Evolutionary conservation across 2,329 filamentous ascomycete genomes (phyloP).

Genomic region (Monosporascus sp.): DNA sequence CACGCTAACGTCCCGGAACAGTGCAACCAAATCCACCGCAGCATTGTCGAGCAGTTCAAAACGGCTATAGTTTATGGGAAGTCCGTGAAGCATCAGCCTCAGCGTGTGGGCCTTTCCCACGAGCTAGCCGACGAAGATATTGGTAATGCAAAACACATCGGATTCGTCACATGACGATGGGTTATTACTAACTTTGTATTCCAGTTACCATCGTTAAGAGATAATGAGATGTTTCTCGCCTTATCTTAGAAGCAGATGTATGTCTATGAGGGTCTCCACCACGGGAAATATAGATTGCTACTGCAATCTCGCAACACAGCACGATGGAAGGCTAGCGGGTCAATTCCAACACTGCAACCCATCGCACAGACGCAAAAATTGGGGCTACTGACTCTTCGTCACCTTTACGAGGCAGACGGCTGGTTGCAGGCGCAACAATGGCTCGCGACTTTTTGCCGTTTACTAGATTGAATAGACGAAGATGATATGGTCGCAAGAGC

Average conservation of each 20-base stretch:
- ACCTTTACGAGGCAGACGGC: slow-evolving; percentile 24
- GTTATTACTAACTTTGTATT: slow-evolving; percentile 20
- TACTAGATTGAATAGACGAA: slow-evolving; percentile 23
- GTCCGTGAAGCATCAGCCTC: slow-evolving; percentile 97
- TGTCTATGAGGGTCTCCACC: background rate
- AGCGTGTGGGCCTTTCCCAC: slow-evolving; percentile 85
- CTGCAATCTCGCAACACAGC: slow-evolving; percentile 15
- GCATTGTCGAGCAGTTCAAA: slow-evolving; percentile 93
- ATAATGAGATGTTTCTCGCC: slow-evolving; percentile 34
- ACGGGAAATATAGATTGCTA: slow-evolving; percentile 1
- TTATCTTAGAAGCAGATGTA: background rate
- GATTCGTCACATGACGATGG: slow-evolving; percentile 4
- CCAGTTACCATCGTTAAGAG: slow-evolving; percentile 65
- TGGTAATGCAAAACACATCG: slow-evolving; percentile 47
- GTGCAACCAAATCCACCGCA: slow-evolving; percentile 97
- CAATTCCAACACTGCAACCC: slow-evolving; percentile 6
- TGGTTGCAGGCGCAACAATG: slow-evolving; percentile 22
- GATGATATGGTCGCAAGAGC: slow-evolving; percentile 12
- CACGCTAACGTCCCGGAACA: slow-evolving; percentile 40
- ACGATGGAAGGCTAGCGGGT: slow-evolving; percentile 17
- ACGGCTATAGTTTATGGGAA: slow-evolving; percentile 94
- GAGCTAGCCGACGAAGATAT: slow-evolving; percentile 97
- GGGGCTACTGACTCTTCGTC: slow-evolving; percentile 14
- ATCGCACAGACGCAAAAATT: slow-evolving; percentile 14
- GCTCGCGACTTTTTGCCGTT: slow-evolving; percentile 23